These are phyloP conservation scores for Pseudogymnoascus verrucosus DNA, from an alignment of 2,329 filamentous ascomycete species.

Conservation along the genomic window DNA sequence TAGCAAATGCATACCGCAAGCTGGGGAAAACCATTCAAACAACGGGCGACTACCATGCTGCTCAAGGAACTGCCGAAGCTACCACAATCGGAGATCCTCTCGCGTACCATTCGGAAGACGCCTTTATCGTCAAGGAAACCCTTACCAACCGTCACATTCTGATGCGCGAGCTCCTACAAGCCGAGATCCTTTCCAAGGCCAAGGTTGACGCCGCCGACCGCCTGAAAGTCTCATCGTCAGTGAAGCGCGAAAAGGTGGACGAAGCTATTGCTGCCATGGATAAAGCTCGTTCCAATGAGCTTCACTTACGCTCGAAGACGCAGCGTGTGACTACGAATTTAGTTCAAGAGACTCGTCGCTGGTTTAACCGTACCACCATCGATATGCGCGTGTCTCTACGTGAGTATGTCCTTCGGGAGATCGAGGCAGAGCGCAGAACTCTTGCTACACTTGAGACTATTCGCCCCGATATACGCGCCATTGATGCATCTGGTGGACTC, in stretches of 20 bases:
- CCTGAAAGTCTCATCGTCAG: slow-evolving; percentile 76
- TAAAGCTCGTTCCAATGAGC: slow-evolving; percentile 75
- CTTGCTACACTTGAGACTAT: slow-evolving; percentile 90
- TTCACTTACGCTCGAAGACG: slow-evolving; percentile 76
- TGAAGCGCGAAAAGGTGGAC: slow-evolving; percentile 91
- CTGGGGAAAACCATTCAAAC: slow-evolving; percentile 89
- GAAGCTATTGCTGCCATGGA: slow-evolving; percentile 89
- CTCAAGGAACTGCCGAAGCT: slow-evolving; percentile 92
- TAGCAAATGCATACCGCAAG: slow-evolving; percentile 87
- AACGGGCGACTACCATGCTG: slow-evolving; percentile 89
- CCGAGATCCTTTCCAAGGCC: slow-evolving; percentile 74
- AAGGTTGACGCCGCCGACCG: slow-evolving; percentile 82
- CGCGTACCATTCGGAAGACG: slow-evolving; percentile 89
- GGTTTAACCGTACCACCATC: slow-evolving; percentile 80
- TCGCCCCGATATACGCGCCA: slow-evolving; percentile 83
- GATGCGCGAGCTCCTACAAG: slow-evolving; percentile 84
- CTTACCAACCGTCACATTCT: slow-evolving; percentile 96
- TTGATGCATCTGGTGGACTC: slow-evolving; percentile 84
- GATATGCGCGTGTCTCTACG: slow-evolving; percentile 78
- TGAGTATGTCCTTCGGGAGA: slow-evolving; percentile 89
- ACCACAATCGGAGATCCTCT: slow-evolving; percentile 90
- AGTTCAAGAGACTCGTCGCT: slow-evolving; percentile 77
- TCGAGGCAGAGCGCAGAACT: slow-evolving; percentile 88
- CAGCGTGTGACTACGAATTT: slow-evolving; percentile 84
- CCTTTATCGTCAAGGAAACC: slow-evolving; percentile 96